phyloP scores from a whole-genome alignment of 1,284 basidiomycete genomes.

The Agroathelia rolfsii region DNA sequence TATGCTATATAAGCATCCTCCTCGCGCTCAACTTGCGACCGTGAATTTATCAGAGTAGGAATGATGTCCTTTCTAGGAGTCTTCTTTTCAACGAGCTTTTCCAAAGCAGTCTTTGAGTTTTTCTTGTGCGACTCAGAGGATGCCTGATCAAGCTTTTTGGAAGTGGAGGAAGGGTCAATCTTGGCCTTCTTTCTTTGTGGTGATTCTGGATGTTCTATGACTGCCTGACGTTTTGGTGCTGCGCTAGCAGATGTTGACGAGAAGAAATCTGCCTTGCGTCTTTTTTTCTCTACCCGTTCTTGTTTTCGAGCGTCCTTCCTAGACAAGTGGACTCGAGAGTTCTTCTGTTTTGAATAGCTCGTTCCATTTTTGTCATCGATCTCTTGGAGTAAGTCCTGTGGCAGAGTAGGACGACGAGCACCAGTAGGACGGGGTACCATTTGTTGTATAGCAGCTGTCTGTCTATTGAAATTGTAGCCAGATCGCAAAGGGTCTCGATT shows the following conservation, averaged over 20 bases:
- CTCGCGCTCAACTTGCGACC: conserved; percentile 36
- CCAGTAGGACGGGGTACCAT: too few relatives aligned
- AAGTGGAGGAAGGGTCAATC: conserved; percentile 9
- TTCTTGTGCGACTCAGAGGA: conserved; percentile 8
- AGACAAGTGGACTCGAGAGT: conserved; percentile 24
- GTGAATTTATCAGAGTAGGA: conserved; percentile 14
- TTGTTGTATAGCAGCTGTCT: too few relatives aligned
- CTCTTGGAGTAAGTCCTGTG: too few relatives aligned
- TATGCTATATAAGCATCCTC: conserved; percentile 75
- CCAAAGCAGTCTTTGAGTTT: conserved; percentile 20
- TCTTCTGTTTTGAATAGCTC: too few relatives aligned
- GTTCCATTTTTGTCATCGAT: too few relatives aligned
- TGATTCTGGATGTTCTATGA: conserved; percentile 6
- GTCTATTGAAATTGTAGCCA: too few relatives aligned
- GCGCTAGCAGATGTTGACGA: conserved; percentile 19
- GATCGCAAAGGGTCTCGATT: too few relatives aligned
- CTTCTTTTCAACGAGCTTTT: conserved; percentile 22
- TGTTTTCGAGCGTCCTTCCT: conserved; percentile 61
- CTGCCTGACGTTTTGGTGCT: conserved; percentile 20
- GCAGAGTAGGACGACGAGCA: too few relatives aligned
- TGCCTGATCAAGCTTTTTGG: not conserved
- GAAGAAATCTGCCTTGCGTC: conserved; percentile 49
- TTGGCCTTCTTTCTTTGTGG: conserved; percentile 31
- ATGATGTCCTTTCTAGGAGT: conserved; percentile 14
- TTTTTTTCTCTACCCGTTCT: conserved; percentile 45